Base-by-base conservation (phyloP, 805 yeast genomes). In the Teunomyces gatunensis region DNA sequence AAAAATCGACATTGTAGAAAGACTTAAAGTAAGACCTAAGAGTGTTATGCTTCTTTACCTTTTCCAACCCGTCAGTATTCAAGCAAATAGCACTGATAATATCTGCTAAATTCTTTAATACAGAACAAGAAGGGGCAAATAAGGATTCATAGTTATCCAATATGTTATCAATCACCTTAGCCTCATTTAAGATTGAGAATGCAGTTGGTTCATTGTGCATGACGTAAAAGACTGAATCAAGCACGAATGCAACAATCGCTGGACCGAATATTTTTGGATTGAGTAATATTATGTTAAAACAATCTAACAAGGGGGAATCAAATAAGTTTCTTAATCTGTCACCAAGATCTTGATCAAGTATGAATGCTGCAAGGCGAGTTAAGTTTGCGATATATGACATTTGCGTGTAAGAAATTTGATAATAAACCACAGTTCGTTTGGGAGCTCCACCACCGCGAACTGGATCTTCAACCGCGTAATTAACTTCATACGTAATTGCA, bases 191-290 rank as follows among this genome's bases (percentile, higher is more conserved):
- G 36, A 91, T 83, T 2, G 86, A 77, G 58, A 78, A 91, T 3
- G 96, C 88, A 0, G 97, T 89, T 6, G 97, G 97, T 57, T 92
- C 97, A 54, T 85, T 87, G 60, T 91, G 92, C 25, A 91, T 82
- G 49, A 89, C 87, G 10, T 78, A 77, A 35, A 85, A 78, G 17
- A 89, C 75, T 10, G 84, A 78, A 50, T 81, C 84, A 32, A 91
- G 62, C 0, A 87, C 77, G 18, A 79, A 71, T 0, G 87, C 72
- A 11, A 87, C 63, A 11, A 88, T 64, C 12, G 80, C 75, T 34
- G 82, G 79, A 0, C 96, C 96, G 69, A 89, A 88, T 0, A 79
- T 64, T 0, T 64, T 53, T 1, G 86, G 80, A 55, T 87, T 71
- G 11, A 61, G 57, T 13, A 91, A 56, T 2, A 91, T 77, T 47